Evolutionary conservation across 2,329 filamentous ascomycete genomes (phyloP), one percentile per base, ranked within the genome.

Genomic region (Grosmannia huntii): DNA sequence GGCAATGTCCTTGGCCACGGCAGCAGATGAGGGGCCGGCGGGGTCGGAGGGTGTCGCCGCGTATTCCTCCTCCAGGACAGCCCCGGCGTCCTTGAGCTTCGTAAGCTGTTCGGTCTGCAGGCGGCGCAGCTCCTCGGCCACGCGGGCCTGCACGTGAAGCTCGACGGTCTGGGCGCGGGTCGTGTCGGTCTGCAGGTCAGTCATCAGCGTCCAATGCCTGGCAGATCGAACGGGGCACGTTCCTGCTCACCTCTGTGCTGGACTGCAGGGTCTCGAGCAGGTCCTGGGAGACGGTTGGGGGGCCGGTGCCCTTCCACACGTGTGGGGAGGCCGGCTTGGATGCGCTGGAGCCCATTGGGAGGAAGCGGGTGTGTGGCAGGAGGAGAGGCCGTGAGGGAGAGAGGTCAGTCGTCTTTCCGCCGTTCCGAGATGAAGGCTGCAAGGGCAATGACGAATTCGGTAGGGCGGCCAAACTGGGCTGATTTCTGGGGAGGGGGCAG

Each of bases 141-240:
- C 89, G 72, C 92, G 91, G 69, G 83, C 76, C 76, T 96, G 91
- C 71, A 96, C 85, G 67, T 92, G 86, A 63, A 94, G 83, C 75
- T 97, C 92, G 71, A 90, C 76, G 68, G 85, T 78, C 74, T 89
- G 89, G 67, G 86, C 81, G 69, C 92, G 90, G 64, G 90, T 91
- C 60, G 85, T 84, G 75, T 97, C 91, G 73, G 87, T 92, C 92
- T 97, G 69, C 55, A 14, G 31, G 36, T 53, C 21, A 54, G 41
- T 2, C n/a, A 23, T 46, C 25, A 51, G 49, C n/a, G 7, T n/a
- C 16, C 16, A 44, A 44, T n/a, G n/a, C 41, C 19, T 2, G 16
- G 19, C 19, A 3, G 31, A 10, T 10, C 31, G 31, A 33, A 9
- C 9, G 5, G 31, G 31, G 31, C 31, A 9, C 2, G 6, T 33